Evolutionary conservation across 2,329 filamentous ascomycete genomes (phyloP).

Genomic region (Botrytis squamosa): DNA sequence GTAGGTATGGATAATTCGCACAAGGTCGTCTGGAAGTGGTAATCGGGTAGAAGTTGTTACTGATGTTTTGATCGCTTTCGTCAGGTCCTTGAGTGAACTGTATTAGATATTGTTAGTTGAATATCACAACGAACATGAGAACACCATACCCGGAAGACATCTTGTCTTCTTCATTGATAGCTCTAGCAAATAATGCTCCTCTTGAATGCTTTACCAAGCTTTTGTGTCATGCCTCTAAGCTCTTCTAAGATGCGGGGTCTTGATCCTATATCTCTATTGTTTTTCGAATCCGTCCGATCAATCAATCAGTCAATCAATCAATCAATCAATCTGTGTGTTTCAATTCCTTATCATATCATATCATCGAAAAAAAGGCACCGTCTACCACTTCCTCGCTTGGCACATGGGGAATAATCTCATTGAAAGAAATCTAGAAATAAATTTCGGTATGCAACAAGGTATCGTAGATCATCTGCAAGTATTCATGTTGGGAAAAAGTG

Average conservation of each 20-base stretch:
- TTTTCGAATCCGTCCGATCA: background rate
- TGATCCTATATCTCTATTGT: background rate
- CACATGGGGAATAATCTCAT: background rate
- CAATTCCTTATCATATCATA: background rate
- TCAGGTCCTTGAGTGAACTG: slow-evolving; percentile 54
- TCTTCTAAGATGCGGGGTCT: background rate
- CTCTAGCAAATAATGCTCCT: slow-evolving; percentile 3
- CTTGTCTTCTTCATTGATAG: slow-evolving; percentile 14
- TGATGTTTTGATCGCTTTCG: slow-evolving; percentile 55
- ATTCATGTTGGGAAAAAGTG: slow-evolving; percentile 6
- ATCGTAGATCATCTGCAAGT: slow-evolving; percentile 11
- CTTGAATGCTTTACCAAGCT: slow-evolving; percentile 8
- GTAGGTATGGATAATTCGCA: slow-evolving; percentile 62
- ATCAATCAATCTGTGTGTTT: background rate
- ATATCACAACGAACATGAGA: background rate
- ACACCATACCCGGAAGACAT: slow-evolving; percentile 24
- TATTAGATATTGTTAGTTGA: slow-evolving; percentile 2
- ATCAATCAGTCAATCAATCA: no score
- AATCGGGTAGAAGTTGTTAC: slow-evolving; percentile 48
- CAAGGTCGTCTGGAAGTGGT: slow-evolving; percentile 66
- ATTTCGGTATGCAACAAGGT: background rate
- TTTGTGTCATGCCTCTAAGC: slow-evolving; percentile 10
- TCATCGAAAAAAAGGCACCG: background rate
- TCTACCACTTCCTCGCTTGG: background rate
- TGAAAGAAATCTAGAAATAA: background rate